Conservation (phyloP, 2,329 filamentous ascomycete species). For the Aspergillus niger region DNA sequence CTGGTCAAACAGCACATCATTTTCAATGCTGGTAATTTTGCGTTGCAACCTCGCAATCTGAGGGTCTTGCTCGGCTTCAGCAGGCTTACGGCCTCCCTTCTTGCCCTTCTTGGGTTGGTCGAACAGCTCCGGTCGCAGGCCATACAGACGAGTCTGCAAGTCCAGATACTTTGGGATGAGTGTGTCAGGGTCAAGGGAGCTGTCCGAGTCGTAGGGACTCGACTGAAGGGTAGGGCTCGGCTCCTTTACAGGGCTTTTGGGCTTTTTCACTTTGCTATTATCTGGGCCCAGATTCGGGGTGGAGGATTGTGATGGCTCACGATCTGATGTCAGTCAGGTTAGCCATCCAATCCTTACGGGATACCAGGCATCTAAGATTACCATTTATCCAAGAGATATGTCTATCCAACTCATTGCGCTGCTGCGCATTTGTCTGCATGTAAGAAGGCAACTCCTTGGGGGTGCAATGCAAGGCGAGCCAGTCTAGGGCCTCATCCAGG, state of each 20-base stretch:
- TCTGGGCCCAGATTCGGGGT: constrained; percentile 26
- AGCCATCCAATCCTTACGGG: constrained; percentile 25
- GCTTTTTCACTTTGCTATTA: constrained; percentile 28
- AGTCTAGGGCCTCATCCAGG: constrained; percentile 83
- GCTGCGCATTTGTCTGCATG: constrained; percentile 48
- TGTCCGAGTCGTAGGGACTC: constrained; percentile 52
- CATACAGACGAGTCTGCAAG: constrained; percentile 69
- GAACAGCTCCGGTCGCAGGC: constrained; percentile 58
- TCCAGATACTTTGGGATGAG: constrained; percentile 75
- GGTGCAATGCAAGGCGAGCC: constrained; percentile 78
- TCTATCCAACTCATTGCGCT: constrained; percentile 33
- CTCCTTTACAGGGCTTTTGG: constrained; percentile 30
- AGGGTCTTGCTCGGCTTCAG: constrained; percentile 32
- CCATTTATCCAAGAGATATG: constrained; percentile 41
- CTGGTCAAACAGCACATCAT: constrained; percentile 73
- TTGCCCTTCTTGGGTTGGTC: constrained; percentile 46
- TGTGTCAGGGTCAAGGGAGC: constrained; percentile 73
- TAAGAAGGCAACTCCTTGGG: constrained; percentile 72
- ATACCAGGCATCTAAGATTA: constrained; percentile 26
- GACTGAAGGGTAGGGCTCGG: constrained; percentile 22
- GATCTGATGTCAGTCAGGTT: constrained; percentile 37
- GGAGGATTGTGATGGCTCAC: constrained; percentile 31
- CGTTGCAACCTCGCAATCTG: constrained; percentile 67
- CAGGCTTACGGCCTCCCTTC: constrained; percentile 35
- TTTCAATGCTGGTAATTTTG: constrained; percentile 76